A percentile compares a stretch with the other conserved stretches of the same genome.
These are phyloP conservation scores for Candida andamanensis DNA, from an alignment of 805 yeast species.

Conservation along the genomic window DNA sequence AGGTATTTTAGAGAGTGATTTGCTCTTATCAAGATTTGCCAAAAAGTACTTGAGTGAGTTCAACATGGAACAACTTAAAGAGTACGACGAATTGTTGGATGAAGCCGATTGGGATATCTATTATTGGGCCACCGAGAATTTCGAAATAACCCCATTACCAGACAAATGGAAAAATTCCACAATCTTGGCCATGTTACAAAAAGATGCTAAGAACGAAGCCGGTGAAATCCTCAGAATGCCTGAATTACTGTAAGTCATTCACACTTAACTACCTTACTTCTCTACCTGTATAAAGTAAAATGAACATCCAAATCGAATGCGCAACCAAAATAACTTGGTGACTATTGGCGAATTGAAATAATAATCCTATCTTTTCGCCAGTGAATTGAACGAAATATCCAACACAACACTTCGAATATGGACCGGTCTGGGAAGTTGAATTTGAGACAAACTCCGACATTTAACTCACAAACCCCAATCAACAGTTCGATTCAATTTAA, in stretches of 20 bases:
- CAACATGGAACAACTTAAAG: slow-evolving; percentile 64
- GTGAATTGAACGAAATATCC: too few species aligned
- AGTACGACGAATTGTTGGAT: slow-evolving; percentile 80
- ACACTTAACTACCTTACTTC: neutral
- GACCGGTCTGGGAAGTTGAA: too few species aligned
- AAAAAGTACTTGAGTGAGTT: slow-evolving; percentile 60
- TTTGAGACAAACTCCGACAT: too few species aligned
- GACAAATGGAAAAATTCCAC: slow-evolving; percentile 73
- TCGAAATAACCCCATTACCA: slow-evolving; percentile 78
- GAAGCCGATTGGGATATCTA: slow-evolving; percentile 99
- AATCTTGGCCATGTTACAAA: slow-evolving; percentile 62
- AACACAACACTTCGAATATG: too few species aligned
- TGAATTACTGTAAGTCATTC: slow-evolving; percentile 13
- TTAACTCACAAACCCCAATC: too few species aligned
- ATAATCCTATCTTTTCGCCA: too few species aligned
- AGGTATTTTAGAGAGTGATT: slow-evolving; percentile 91
- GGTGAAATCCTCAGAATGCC: slow-evolving; percentile 87
- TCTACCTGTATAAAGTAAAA: too few species aligned
- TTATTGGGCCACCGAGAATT: slow-evolving; percentile 93
- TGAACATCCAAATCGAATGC: too few species aligned
- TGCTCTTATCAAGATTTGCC: slow-evolving; percentile 81
- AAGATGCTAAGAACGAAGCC: slow-evolving; percentile 66
- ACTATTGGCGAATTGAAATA: too few species aligned
- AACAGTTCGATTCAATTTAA: too few species aligned
- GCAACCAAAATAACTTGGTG: too few species aligned